Base-by-base conservation (phyloP, 768 basidiomycete species). In the Trametes elegans region DNA sequence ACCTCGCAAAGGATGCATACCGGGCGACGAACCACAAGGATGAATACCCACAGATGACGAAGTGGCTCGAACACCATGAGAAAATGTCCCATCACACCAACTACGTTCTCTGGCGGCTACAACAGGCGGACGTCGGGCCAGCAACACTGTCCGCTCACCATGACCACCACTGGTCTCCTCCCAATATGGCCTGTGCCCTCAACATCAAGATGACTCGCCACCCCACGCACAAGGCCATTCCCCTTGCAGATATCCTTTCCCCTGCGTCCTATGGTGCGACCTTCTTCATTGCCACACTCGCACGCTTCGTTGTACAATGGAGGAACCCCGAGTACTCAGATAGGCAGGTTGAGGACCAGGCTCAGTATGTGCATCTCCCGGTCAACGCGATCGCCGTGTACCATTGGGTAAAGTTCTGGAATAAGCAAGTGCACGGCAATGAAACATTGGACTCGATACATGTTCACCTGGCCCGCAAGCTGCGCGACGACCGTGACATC, bases 1-100 rank as follows among this genome's bases (percentile, higher is more conserved):
- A 76, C 42, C 60, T 69, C 8, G 66, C 73, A 0, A 76, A 79
- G 54, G 66, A 71, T 40, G 71, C 70, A 4, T 75, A 71, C 48
- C 36, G 52, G 1, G 61, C 70, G 7, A 71, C 70, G 2, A 78
- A 75, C 57, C 57, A 55, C 14, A 68, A 68, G 24, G 71, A 76
- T 24, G 64, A 74, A 48, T 65, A 62, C 18, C 19, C 52, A 5
- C 75, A 76, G 53, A 77, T 77, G 76, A 70, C 71, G 7, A n/a
- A 29, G 1, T 74, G 72, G 71, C 61, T 76, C n/a, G 48, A 57
- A 27, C 47, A 32, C 23, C 40, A 26, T 5, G 48, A 57, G 31
- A 57, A 57, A 24, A 40, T 57, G 2, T 4, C 41, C 5, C 55
- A 49, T 13, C 55, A 53, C 40, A 31, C 32, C 19, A 24, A 52